These are phyloP conservation scores for Prunus padus DNA, from an alignment of 306 rosid genomes.

Conservation along the genomic window DNA sequence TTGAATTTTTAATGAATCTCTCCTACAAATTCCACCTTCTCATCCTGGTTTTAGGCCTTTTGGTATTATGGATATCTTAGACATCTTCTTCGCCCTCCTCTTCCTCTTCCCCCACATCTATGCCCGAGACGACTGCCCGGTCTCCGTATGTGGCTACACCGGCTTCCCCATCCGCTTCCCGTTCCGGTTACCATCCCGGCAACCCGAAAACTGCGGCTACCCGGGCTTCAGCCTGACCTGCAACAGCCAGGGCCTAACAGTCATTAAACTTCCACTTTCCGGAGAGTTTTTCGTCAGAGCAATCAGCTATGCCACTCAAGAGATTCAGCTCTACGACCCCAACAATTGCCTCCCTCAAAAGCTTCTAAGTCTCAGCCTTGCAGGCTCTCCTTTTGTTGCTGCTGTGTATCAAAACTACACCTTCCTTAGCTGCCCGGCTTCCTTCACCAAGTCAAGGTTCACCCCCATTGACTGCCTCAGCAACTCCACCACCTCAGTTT, in stretches of 20 bases:
- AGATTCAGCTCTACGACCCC: slow-evolving; percentile 60
- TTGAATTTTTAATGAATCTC: slow-evolving; percentile 6
- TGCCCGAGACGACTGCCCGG: slow-evolving; percentile 34
- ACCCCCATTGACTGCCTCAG: slow-evolving; percentile 52
- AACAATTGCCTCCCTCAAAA: slow-evolving; percentile 51
- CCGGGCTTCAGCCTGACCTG: slow-evolving; percentile 63
- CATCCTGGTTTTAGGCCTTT: slow-evolving; percentile 22
- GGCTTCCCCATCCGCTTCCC: slow-evolving; percentile 56
- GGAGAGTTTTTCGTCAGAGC: slow-evolving; percentile 47
- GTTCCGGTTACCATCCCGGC: slow-evolving; percentile 37
- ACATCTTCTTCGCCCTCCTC: slow-evolving; percentile 30
- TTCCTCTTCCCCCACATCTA: slow-evolving; percentile 30
- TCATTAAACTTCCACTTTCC: slow-evolving; percentile 43
- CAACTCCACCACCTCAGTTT: slow-evolving; percentile 55
- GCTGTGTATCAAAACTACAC: slow-evolving; percentile 38
- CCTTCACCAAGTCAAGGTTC: slow-evolving; percentile 33
- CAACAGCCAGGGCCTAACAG: slow-evolving; percentile 29
- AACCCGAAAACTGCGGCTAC: slow-evolving; percentile 48
- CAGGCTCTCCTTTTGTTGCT: slow-evolving; percentile 51
- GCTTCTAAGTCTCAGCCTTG: slow-evolving; percentile 48
- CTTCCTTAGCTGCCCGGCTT: slow-evolving; percentile 57
- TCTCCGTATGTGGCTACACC: slow-evolving; percentile 36
- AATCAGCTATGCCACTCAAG: slow-evolving; percentile 46
- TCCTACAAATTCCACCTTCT: slow-evolving; percentile 12
- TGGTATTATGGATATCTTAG: slow-evolving; percentile 34